Percentiles rank a stretch among this genome's conserved stretches.
These are phyloP conservation scores for Ceratocystis albifundus DNA, from an alignment of 2,329 filamentous ascomycete species.

Conservation along the genomic window DNA sequence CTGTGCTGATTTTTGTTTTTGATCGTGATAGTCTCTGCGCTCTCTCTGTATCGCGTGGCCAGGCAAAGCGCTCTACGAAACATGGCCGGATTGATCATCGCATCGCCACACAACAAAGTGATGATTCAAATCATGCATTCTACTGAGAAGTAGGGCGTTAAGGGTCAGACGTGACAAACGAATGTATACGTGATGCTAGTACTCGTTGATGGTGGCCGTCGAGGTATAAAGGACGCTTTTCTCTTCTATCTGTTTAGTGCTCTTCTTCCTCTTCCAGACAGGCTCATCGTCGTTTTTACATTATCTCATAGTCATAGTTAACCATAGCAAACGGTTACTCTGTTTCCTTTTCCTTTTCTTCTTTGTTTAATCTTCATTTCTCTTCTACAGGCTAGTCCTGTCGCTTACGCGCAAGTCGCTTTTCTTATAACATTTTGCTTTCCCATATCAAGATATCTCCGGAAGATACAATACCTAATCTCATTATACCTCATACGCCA, in stretches of 20 bases:
- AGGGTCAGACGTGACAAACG: not conserved
- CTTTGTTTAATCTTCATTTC: conserved; percentile 24
- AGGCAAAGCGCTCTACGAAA: not conserved
- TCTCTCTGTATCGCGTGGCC: not conserved
- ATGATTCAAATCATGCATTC: not conserved
- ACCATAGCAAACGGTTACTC: not conserved
- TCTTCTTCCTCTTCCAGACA: conserved; percentile 18
- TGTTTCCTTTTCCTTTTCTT: conserved; percentile 21
- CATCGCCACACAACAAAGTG: not conserved
- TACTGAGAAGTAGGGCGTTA: not conserved
- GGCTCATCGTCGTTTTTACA: conserved; percentile 15
- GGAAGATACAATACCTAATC: conserved; percentile 22
- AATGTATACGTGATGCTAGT: too few species aligned
- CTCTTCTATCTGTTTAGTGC: not conserved
- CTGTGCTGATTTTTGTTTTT: not conserved
- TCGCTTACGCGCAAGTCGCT: conserved; percentile 38
- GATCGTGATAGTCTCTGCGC: not conserved
- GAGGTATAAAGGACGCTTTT: not conserved
- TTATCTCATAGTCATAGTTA: conserved; percentile 4
- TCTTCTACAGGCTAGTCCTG: conserved; percentile 39
- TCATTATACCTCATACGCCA: conserved; percentile 29
- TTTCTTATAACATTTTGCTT: conserved; percentile 22
- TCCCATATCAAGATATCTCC: not conserved
- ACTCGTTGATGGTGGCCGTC: not conserved
- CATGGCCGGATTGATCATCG: conserved; percentile 2